phyloP scores from a whole-genome alignment of 345 rosid species.

The Raphanus sativus region DNA sequence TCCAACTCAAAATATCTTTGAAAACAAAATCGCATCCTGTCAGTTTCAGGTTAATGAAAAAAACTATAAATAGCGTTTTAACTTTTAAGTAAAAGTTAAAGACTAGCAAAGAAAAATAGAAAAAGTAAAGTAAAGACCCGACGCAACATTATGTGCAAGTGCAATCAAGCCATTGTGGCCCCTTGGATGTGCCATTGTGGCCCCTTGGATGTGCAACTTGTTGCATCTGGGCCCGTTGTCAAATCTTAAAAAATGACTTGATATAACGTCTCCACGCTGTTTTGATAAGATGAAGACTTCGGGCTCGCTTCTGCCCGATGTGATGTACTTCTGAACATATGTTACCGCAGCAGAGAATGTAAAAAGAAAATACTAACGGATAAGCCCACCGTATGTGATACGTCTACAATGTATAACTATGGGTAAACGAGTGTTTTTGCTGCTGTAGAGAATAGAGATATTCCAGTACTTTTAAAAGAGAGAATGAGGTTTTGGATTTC shows the following conservation, averaged over 20 bases:
- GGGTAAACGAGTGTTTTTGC: background rate
- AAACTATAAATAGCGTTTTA: background rate
- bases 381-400: background rate
- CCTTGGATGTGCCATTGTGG: constrained; percentile 23
- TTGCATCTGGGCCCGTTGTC: constrained; percentile 14
- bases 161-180: constrained; percentile 17
- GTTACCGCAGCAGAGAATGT: background rate
- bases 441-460: background rate
- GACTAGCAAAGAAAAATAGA: background rate
- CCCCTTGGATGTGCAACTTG: constrained; percentile 30
- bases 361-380: background rate
- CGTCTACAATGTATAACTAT: background rate
- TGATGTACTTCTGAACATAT: background rate
- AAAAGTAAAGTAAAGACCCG: background rate
- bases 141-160: constrained; percentile 7
- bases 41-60: background rate
- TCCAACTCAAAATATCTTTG: background rate
- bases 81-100: background rate
- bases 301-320: background rate
- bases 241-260: background rate
- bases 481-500: background rate
- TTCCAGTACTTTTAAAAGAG: background rate
- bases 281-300: background rate
- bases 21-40: background rate
- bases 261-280: background rate